Evolutionary conservation across 2,329 filamentous ascomycete genomes (phyloP).

Genomic region (Exophiala xenobiotica): DNA sequence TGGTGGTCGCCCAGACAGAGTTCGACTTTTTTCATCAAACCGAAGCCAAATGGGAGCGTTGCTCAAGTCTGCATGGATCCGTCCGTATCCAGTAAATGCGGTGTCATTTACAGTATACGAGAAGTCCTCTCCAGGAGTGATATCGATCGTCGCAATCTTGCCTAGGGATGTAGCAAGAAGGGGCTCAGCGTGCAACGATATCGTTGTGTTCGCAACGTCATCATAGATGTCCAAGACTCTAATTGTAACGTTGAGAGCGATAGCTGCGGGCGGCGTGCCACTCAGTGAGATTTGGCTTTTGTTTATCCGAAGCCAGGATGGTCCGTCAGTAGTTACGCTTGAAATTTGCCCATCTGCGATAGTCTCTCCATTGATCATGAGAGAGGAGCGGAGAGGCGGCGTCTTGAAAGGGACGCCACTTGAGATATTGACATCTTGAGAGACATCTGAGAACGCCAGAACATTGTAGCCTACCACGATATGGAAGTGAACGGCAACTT

Average conservation of each 20-base stretch:
- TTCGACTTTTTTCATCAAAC: conserved; percentile 10
- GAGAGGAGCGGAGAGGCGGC: conserved; percentile 48
- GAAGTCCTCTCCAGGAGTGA: conserved; percentile 51
- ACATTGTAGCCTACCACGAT: conserved; percentile 71
- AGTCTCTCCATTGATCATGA: conserved; percentile 60
- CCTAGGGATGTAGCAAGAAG: conserved; percentile 39
- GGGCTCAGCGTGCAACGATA: conserved; percentile 48
- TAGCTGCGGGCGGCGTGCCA: conserved; percentile 61
- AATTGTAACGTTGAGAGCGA: conserved; percentile 63
- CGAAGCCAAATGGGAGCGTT: conserved; percentile 16
- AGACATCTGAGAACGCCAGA: conserved; percentile 61
- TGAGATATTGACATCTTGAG: conserved; percentile 59
- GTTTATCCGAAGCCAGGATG: conserved; percentile 70
- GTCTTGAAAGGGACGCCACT: conserved; percentile 55
- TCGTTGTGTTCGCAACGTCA: conserved; percentile 58
- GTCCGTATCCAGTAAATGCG: conserved; percentile 4
- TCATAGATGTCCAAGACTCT: conserved; percentile 59
- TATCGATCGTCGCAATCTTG: conserved; percentile 48
- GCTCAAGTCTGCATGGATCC: conserved; percentile 1
- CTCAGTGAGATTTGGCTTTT: conserved; percentile 59
- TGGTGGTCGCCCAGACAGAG: conserved; percentile 15
- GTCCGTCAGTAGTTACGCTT: conserved; percentile 55
- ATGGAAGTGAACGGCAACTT: conserved; percentile 64
- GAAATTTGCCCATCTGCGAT: conserved; percentile 52
- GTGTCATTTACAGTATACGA: conserved; percentile 5